Percentiles rank a stretch among this genome's conserved stretches.
Conservation (phyloP, 2,329 filamentous ascomycete genomes). For the Aspergillus versicolor region DNA sequence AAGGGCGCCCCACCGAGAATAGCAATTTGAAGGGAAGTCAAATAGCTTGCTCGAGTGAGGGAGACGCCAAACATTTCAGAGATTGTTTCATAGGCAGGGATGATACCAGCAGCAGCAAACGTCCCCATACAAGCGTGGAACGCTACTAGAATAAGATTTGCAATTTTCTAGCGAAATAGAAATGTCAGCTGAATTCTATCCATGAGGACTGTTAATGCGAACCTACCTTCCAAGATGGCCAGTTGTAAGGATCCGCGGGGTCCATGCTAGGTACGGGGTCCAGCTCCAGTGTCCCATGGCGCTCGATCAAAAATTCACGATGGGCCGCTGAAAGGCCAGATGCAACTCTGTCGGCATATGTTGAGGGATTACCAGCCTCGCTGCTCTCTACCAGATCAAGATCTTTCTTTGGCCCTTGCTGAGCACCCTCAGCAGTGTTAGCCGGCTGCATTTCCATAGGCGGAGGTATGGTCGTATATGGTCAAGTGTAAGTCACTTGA, state of each 20-base stretch:
- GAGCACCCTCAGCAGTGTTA: conserved; percentile 9
- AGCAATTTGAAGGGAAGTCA: conserved; percentile 57
- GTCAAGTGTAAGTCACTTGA: no score
- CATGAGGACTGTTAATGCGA: conserved; percentile 34
- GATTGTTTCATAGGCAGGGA: conserved; percentile 53
- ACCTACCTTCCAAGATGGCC: conserved; percentile 53
- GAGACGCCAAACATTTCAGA: conserved; percentile 51
- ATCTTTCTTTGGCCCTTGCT: conserved; percentile 21
- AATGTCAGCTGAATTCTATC: conserved; percentile 22
- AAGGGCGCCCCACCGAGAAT: conserved; percentile 55
- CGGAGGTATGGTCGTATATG: conserved; percentile 17
- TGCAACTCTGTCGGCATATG: conserved; percentile 27
- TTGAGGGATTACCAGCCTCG: conserved; percentile 24
- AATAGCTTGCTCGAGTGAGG: conserved; percentile 52
- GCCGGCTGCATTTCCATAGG: conserved; percentile 29
- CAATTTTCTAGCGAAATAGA: conserved; percentile 57
- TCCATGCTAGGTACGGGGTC: conserved; percentile 54
- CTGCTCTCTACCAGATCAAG: conserved; percentile 32
- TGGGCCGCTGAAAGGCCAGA: conserved; percentile 30
- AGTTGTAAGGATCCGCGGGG: conserved; percentile 58
- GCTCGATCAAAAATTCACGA: conserved; percentile 47
- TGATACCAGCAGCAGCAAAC: conserved; percentile 48
- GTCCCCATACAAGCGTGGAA: conserved; percentile 60
- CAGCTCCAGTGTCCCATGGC: conserved; percentile 56
- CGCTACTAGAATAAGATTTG: conserved; percentile 55